phyloP scores from a whole-genome alignment of 2,329 filamentous ascomycete genomes.

The Colletotrichum truncatum region DNA sequence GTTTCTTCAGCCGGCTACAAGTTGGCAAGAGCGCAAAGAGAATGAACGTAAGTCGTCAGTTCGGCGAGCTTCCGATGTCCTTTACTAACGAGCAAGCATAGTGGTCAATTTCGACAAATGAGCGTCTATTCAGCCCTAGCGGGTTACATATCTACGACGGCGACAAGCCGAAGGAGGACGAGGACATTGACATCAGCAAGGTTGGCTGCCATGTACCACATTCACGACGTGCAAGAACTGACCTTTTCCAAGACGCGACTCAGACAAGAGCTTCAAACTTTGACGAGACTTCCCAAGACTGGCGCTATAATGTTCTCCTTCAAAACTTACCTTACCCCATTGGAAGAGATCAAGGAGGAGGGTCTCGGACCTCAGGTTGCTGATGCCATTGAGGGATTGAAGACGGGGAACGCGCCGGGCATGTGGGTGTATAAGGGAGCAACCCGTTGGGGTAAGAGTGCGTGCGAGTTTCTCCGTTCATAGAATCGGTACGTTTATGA shows the following conservation, averaged over 20 bases:
- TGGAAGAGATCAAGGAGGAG: slow-evolving; percentile 58
- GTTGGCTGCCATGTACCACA: slow-evolving; percentile 32
- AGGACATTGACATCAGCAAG: slow-evolving; percentile 48
- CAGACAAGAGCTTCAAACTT: slow-evolving; percentile 60
- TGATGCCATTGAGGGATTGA: slow-evolving; percentile 61
- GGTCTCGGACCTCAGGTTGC: slow-evolving; percentile 56
- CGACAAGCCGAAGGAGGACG: slow-evolving; percentile 42
- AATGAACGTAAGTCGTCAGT: slow-evolving; percentile 52
- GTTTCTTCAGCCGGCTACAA: slow-evolving; percentile 57
- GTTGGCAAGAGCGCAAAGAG: slow-evolving; percentile 59
- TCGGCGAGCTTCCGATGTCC: not conserved
- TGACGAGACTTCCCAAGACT: slow-evolving; percentile 58
- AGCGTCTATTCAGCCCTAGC: slow-evolving; percentile 49
- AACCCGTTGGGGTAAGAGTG: slow-evolving; percentile 55
- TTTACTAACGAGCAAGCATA: slow-evolving; percentile 32
- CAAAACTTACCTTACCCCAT: slow-evolving; percentile 62
- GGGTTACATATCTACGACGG: slow-evolving; percentile 47
- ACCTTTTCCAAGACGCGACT: slow-evolving; percentile 42
- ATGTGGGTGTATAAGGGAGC: slow-evolving; percentile 64
- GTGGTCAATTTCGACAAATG: slow-evolving; percentile 59
- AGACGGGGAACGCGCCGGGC: slow-evolving; percentile 58
- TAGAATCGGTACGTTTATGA: not conserved
- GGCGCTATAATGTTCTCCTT: slow-evolving; percentile 61
- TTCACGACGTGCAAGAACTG: not conserved
- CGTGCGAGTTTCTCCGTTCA: slow-evolving; percentile 56